Evolutionary conservation across 352 stramenopile genomes (phyloP).

Genomic region (Globisporangium carolinianum): DNA sequence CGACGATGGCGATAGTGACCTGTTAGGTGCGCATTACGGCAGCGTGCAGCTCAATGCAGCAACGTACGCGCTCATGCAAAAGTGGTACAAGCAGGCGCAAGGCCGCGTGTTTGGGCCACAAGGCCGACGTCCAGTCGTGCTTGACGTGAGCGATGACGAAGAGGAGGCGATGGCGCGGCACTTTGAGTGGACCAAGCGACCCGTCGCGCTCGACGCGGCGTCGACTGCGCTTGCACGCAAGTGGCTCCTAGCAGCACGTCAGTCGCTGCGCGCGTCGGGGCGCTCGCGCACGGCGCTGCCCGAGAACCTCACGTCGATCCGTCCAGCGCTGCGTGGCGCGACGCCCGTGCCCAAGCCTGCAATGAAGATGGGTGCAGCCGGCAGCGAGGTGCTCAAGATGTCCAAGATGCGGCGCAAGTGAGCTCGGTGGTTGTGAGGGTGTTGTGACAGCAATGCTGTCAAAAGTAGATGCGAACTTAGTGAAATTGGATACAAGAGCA

Average conservation of each 20-base stretch:
- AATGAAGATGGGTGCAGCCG: conserved; percentile 69
- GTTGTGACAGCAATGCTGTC: no score
- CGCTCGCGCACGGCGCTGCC: conserved; percentile 29
- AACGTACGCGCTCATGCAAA: conserved; percentile 85
- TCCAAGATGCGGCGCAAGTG: conserved; percentile 69
- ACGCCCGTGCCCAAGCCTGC: conserved; percentile 63
- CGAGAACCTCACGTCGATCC: conserved; percentile 48
- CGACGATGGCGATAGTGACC: conserved; percentile 17
- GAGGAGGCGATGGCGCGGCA: conserved; percentile 61
- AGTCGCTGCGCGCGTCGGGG: conserved; percentile 47
- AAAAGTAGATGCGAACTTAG: no score
- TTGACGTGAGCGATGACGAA: conserved; percentile 86
- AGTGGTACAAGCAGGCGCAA: conserved; percentile 90
- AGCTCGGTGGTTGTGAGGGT: not conserved
- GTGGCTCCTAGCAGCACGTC: conserved; percentile 66
- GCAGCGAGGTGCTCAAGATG: conserved; percentile 40
- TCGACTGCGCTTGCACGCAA: conserved; percentile 79
- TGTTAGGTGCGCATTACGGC: conserved; percentile 30
- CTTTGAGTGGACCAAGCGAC: conserved; percentile 76
- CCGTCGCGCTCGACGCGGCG: conserved; percentile 56
- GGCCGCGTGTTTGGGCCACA: conserved; percentile 81
- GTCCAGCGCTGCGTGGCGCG: conserved; percentile 27
- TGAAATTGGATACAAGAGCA: no score
- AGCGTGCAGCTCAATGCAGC: conserved; percentile 73
- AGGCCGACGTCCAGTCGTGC: conserved; percentile 42